Evolutionary conservation across 1,284 basidiomycete species (phyloP), one percentile per base, ranked within the genome.

Genomic region (Ustilago curta): DNA sequence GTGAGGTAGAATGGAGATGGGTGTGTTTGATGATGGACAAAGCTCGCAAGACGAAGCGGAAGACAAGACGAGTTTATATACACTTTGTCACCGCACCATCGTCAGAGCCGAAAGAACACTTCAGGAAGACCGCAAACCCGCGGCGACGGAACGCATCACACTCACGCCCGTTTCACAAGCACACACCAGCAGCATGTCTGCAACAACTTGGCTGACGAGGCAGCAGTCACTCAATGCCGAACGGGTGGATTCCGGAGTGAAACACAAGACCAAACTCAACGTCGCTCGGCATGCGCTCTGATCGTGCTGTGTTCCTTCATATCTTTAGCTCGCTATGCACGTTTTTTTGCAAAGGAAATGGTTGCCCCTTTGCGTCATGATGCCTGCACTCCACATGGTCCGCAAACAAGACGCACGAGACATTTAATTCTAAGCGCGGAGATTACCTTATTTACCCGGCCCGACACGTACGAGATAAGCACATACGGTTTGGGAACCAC

Each of bases 351-450:
- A n/a, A n/a, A n/a, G n/a, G n/a, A n/a, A n/a, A n/a, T n/a, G n/a
- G n/a, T n/a, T n/a, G n/a, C n/a, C n/a, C n/a, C n/a, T n/a, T 27
- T 27, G 42, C 61, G 61, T 63, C 61, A 63, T 63, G 54, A 48
- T 63, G 61, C 61, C 31, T 21, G 3, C 14, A 8, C 44, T 35
- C 42, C 58, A 53, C 59, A 35, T 19, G 27, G 4, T n/a, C n/a
- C 4, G 27, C 27, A 27, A 27, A 27, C 7, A 27, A 51, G 27
- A 51, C 54, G 54, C 54, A 64, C 61, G 61, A 64, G 40, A 42
- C 7, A 19, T 21, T 11, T 18, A 1, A 12, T 2, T 7, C 6
- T 5, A 8, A 31, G 47, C 29, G 47, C 47, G 47, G 45, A 29
- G 47, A 3, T 14, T 31, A 16, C 0, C 23, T 35, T 21, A 31